Evolutionary conservation across 176 grass and related monocot species (phyloP).

Genomic region (Carex scoparia): DNA sequence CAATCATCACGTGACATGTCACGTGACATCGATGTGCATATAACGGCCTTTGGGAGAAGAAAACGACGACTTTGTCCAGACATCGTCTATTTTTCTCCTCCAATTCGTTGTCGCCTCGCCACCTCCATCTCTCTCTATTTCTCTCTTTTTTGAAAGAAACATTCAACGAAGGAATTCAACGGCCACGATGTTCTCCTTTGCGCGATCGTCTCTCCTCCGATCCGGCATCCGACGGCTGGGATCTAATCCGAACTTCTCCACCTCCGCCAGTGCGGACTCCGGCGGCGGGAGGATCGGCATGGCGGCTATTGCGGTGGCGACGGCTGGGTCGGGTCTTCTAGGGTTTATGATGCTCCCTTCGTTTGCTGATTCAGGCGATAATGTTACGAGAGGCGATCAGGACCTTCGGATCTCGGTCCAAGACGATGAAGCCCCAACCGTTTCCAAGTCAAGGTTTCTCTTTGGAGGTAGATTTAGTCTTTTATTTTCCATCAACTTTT

Average conservation of each 20-base stretch:
- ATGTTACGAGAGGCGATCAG: neutral
- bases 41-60: neutral
- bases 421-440: neutral
- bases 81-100: conserved; percentile 26
- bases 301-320: conserved; percentile 34
- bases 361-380: conserved; percentile 39
- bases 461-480: conserved; percentile 44
- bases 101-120: conserved; percentile 49
- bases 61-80: conserved; percentile 9
- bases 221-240: conserved; percentile 28
- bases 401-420: conserved; percentile 41
- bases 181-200: conserved; percentile 36
- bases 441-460: conserved; percentile 37
- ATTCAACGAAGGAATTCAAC: neutral
- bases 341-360: conserved; percentile 44
- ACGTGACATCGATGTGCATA: neutral
- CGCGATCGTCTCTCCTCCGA: conserved; percentile 37
- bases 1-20: neutral
- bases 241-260: conserved; percentile 19
- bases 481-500: neutral
- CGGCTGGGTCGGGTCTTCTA: conserved; percentile 46
- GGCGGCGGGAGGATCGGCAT: conserved; percentile 14
- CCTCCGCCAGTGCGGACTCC: conserved; percentile 19
- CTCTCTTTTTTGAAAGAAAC: neutral
- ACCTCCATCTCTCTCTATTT: conserved; percentile 29